phyloP scores from a whole-genome alignment of 345 rosid genomes.

The Rubroshorea leprosula region DNA sequence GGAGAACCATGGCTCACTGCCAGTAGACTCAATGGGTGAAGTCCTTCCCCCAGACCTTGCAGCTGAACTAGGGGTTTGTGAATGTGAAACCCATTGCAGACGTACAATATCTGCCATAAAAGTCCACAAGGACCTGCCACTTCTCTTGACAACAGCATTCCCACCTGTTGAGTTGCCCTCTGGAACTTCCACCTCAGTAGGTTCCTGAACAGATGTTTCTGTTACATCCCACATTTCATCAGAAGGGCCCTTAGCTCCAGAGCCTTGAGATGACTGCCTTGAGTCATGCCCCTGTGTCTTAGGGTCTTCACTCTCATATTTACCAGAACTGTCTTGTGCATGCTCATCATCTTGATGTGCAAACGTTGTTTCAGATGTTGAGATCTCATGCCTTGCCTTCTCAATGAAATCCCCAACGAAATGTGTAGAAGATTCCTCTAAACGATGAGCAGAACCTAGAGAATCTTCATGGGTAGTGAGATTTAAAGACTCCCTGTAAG shows the following conservation, averaged over 20 bases:
- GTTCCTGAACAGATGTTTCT: constrained; percentile 44
- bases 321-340: constrained; percentile 28
- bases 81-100: constrained; percentile 62
- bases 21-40: constrained; percentile 56
- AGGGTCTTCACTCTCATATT: constrained; percentile 21
- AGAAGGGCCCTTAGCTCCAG: constrained; percentile 70
- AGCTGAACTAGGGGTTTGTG: constrained; percentile 50
- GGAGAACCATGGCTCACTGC: constrained; percentile 77
- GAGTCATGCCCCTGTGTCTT: constrained; percentile 38
- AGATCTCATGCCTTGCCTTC: constrained; percentile 47
- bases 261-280: constrained; percentile 35
- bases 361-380: constrained; percentile 36
- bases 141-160: constrained; percentile 45
- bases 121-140: constrained; percentile 69
- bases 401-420: constrained; percentile 65
- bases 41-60: constrained; percentile 45
- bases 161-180: constrained; percentile 33
- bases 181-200: constrained; percentile 33
- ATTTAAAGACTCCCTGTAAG: constrained; percentile 27
- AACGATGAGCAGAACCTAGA: constrained; percentile 55
- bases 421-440: constrained; percentile 54
- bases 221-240: constrained; percentile 86
- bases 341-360: constrained; percentile 27
- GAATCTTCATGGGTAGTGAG: constrained; percentile 41
- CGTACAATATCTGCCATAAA: constrained; percentile 60